A percentile compares a stretch with the other conserved stretches of the same genome.
These are phyloP conservation scores for Jatropha podagrica DNA, from an alignment of 441 rosid species.

Conservation along the genomic window DNA sequence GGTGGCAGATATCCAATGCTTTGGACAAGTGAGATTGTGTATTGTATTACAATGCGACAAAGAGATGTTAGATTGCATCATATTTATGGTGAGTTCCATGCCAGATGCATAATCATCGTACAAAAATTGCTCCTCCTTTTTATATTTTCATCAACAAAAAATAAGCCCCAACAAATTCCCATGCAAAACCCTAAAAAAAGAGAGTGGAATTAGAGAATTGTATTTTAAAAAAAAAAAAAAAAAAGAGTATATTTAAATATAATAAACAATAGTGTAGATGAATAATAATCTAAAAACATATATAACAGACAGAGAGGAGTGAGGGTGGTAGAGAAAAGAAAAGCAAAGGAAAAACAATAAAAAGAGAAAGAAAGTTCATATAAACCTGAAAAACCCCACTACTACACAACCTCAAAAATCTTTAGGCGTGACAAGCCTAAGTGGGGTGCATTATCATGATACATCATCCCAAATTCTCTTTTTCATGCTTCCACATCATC, in stretches of 20 bases:
- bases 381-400: conserved; percentile 40
- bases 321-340: neutral
- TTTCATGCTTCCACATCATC: conserved; percentile 25
- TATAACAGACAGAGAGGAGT: conserved; percentile 1
- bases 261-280: neutral
- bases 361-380: conserved; percentile 27
- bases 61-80: conserved; percentile 20
- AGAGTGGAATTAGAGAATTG: neutral
- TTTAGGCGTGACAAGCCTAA: conserved; percentile 77
- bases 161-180: neutral
- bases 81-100: conserved; percentile 32
- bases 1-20: neutral
- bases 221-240: neutral
- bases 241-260: neutral
- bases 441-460: conserved; percentile 91
- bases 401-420: conserved; percentile 50
- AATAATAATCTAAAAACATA: neutral
- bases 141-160: neutral
- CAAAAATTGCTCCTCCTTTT: no score
- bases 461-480: neutral
- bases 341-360: neutral
- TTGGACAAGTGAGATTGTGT: conserved; percentile 9
- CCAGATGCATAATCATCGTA: conserved; percentile 22
- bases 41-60: conserved; percentile 20
- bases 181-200: neutral